Evolutionary conservation across 108 stramenopile genomes (phyloP).

Genomic region (Fistulifera solaris): DNA sequence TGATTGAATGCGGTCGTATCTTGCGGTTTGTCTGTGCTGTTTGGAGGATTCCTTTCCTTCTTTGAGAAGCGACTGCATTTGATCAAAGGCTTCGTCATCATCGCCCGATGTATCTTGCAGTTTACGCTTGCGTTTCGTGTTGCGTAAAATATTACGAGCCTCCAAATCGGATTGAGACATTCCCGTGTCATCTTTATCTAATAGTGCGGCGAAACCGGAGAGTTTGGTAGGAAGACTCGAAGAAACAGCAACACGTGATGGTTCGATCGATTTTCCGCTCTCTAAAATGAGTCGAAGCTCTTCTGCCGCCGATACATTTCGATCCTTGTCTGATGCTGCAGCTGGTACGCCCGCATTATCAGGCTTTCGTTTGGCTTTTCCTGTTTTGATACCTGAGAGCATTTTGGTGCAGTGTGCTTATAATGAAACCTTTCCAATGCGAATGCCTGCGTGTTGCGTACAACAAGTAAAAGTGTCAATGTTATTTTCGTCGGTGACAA

Average conservation of each 20-base stretch:
- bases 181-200: not conserved
- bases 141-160: not conserved
- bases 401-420: constrained; percentile 14
- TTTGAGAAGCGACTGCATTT: no score
- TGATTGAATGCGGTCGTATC: no score
- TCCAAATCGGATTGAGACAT: not conserved
- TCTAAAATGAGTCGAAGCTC: constrained; percentile 28
- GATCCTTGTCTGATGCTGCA: constrained; percentile 8
- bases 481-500: no score
- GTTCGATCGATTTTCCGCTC: constrained; percentile 9
- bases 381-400: constrained; percentile 57
- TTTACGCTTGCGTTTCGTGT: not conserved
- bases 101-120: not conserved
- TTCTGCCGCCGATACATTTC: constrained; percentile 46
- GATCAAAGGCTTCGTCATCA: no score
- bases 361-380: constrained; percentile 45
- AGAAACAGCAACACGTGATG: not conserved
- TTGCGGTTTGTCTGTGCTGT: no score
- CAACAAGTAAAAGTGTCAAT: no score
- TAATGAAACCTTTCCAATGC: no score
- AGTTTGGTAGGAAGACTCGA: not conserved
- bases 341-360: not conserved
- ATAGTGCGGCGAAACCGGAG: constrained; percentile 1
- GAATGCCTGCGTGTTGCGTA: no score
- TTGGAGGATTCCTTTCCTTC: no score